Conservation (phyloP, 306 rosid species). For the Lathyrus aphaca region DNA sequence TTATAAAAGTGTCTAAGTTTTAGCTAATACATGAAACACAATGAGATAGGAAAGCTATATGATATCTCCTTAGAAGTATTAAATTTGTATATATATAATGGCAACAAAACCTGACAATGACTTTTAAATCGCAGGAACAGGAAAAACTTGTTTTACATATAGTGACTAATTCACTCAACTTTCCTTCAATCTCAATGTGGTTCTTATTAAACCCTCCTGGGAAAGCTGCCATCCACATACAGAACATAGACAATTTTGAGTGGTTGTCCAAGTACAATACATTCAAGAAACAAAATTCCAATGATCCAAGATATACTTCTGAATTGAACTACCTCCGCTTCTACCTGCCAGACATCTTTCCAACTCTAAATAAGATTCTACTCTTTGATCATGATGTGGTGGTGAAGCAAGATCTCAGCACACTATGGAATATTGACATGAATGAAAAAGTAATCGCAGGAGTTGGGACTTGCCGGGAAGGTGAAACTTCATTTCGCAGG, state of each 20-base stretch:
- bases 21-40: slow-evolving; percentile 2
- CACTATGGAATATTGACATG: slow-evolving; percentile 72
- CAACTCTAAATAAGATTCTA: slow-evolving; percentile 69
- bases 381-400: slow-evolving; percentile 96
- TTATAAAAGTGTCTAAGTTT: background rate
- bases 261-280: slow-evolving; percentile 64
- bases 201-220: slow-evolving; percentile 86
- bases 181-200: slow-evolving; percentile 96
- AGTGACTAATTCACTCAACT: slow-evolving; percentile 83
- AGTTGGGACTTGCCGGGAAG: slow-evolving; percentile 72
- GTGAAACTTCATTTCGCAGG: slow-evolving; percentile 60
- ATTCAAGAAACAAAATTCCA: slow-evolving; percentile 50
- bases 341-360: slow-evolving; percentile 83
- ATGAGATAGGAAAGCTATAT: background rate
- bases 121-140: slow-evolving; percentile 64
- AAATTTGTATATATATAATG: slow-evolving; percentile 8
- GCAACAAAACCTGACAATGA: slow-evolving; percentile 35
- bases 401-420: slow-evolving; percentile 77
- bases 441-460: slow-evolving; percentile 78
- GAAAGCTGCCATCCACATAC: slow-evolving; percentile 74
- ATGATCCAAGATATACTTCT: slow-evolving; percentile 79
- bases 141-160: slow-evolving; percentile 86
- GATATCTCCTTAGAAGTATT: slow-evolving; percentile 5
- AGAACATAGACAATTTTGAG: slow-evolving; percentile 65
- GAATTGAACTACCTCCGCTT: slow-evolving; percentile 92